Evolutionary conservation across 1,139 yeast genomes (phyloP), one percentile per base, ranked within the genome.

Genomic region (Pichia kudriavzevii): DNA sequence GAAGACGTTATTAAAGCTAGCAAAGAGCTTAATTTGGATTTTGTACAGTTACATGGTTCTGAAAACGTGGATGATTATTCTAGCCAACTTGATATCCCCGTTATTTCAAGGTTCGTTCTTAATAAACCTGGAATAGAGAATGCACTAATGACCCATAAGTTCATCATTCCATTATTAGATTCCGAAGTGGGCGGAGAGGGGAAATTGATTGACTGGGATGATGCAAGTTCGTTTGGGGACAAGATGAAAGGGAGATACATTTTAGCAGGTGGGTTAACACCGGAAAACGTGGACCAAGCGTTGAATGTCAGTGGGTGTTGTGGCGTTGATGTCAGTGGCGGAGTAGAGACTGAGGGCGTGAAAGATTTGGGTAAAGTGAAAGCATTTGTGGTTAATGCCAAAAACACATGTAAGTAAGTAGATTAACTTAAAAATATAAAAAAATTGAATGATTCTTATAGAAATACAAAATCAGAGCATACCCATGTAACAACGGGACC

Each of bases 121-220:
- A 61, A 62, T 20, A 81, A 82, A 24, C 34, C 42, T 10, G 44
- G 49, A 5, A 40, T 44, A 15, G 44, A 46, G 18, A 49, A 55
- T 32, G 55, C 53, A 11, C 32, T 69, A 61, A 23, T 30, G 1
- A 45, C 48, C 2, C 50, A 50, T 28, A 61, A 63, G 4, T 58
- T 59, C 34, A 74, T 75, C 31, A 58, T 75, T 14, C 75, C 91
- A 2, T 64, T 91, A 36, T 63, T 91, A 19, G 97, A 91, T 53
- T 80, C 95, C 2, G 96, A 84, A 49, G 69, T 69, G 4, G 98
- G 98, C 8, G 98, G 98, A 1, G 93, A 85, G 49, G 98, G 98
- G 5, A 72, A 75, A 39, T 50, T 64, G 14, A 72, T 87, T 16
- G 79, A 84, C 53, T 87, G 97, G 95, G 47, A 55, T 2, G 55